Evolutionary conservation across 495 filamentous ascomycete genomes (phyloP), one percentile per base, ranked within the genome.

Genomic region (Xylaria curta): DNA sequence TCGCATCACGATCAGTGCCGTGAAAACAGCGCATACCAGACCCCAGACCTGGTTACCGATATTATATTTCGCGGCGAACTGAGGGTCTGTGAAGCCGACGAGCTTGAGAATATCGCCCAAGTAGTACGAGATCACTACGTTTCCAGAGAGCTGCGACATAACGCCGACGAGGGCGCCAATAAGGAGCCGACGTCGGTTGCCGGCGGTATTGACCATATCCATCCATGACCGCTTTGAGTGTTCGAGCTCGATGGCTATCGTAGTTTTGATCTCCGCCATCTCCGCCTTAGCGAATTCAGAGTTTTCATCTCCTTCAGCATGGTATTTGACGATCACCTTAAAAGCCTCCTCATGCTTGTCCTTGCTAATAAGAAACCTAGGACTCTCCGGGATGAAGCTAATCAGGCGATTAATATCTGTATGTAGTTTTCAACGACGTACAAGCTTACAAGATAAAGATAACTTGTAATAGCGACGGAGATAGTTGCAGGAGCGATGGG

Each of bases 121-220:
- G 71, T 86, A 86, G 75, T 86, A 85, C 74, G 88, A 89, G 60
- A 90, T 89, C 54, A 91, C 79, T 13, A 87, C 89, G 75, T 91
- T 91, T 28, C 90, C 89, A 47, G 87, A 89, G 83, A 88, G 90
- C 74, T 92, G 89, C 0, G 88, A 88, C 78, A 91, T 91, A 8
- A 91, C 75, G 6, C 89, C 88, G 17, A 91, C 80, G 67, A 88
- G 85, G 9, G 85, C 83, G 4, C 85, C 84, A 73, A 91, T 87
- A 36, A 90, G 71, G 8, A 89, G 80, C 53, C 89, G 87, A n/a
- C 79, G 78, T 59, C 85, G 84, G 79, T 88, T 91, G 28, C 88
- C 89, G 0, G 83, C 51, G 0, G 86, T 86, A 12, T 78, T 79
- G 71, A 91, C 77, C 80, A 90, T 80, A 69, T 90, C 87, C 24